Evolutionary conservation across 495 filamentous ascomycete species (phyloP).

Genomic region (Aspergillus campestris): DNA sequence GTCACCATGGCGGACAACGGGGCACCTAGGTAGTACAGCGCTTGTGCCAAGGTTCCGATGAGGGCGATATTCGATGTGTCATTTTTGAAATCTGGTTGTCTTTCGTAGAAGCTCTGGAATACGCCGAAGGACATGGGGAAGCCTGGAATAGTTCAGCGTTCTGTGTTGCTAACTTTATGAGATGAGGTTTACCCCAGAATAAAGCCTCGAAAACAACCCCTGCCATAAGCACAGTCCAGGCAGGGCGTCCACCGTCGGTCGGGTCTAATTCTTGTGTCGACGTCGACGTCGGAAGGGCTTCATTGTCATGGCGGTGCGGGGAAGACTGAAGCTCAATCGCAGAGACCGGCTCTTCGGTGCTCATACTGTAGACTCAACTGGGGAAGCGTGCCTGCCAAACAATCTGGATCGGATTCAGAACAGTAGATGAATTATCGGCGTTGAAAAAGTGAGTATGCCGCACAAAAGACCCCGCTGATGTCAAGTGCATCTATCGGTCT

Average conservation of each 20-base stretch:
- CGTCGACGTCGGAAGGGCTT: too few relatives aligned
- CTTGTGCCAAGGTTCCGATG: not conserved
- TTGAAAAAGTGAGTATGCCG: too few relatives aligned
- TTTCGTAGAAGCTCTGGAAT: not conserved
- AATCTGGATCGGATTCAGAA: too few relatives aligned
- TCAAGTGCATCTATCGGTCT: too few relatives aligned
- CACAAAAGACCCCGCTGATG: too few relatives aligned
- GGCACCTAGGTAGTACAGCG: not conserved
- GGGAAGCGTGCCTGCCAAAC: too few relatives aligned
- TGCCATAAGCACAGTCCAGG: not conserved
- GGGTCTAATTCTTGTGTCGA: not conserved
- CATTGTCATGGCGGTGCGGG: too few relatives aligned
- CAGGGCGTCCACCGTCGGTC: not conserved
- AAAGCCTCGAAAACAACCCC: not conserved
- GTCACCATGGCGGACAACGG: not conserved
- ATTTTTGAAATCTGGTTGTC: not conserved
- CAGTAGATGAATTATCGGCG: too few relatives aligned
- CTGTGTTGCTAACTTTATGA: not conserved
- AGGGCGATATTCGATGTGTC: not conserved
- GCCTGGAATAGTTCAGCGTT: not conserved
- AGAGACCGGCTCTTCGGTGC: too few relatives aligned
- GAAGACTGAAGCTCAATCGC: too few relatives aligned
- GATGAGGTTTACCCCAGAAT: not conserved
- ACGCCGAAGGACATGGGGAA: not conserved
- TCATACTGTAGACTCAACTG: too few relatives aligned